Evolutionary conservation across 2,329 filamentous ascomycete genomes (phyloP).

Genomic region (Aspergillus amoenus): DNA sequence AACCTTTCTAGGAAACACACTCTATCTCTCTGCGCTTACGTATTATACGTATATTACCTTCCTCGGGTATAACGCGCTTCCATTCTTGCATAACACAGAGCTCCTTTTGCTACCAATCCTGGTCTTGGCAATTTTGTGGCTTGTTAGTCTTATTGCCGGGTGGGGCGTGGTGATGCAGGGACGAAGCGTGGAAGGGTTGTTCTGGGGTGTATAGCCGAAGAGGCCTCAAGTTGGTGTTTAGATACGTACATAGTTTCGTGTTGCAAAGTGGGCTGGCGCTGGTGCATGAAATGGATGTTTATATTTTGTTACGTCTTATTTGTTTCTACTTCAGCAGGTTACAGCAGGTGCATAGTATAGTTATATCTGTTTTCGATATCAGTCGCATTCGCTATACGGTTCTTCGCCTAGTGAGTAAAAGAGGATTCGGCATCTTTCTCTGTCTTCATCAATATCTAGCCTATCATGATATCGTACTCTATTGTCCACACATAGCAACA

Average conservation of each 20-base stretch:
- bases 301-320: neutral
- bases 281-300: slow-evolving; percentile 20
- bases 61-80: slow-evolving; percentile 67
- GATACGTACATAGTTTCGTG: slow-evolving; percentile 1
- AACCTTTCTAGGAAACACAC: slow-evolving; percentile 62
- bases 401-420: neutral
- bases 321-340: neutral
- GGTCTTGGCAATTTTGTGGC: slow-evolving; percentile 60
- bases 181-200: slow-evolving; percentile 42
- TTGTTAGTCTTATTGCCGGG: slow-evolving; percentile 49
- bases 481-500: neutral
- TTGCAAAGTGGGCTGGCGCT: slow-evolving; percentile 19
- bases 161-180: slow-evolving; percentile 48
- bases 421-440: neutral
- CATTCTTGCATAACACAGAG: slow-evolving; percentile 67
- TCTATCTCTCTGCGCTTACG: slow-evolving; percentile 64
- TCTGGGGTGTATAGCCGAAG: slow-evolving; percentile 40
- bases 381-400: neutral
- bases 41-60: slow-evolving; percentile 71
- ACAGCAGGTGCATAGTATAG: neutral
- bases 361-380: neutral
- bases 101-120: slow-evolving; percentile 62
- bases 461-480: neutral
- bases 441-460: neutral
- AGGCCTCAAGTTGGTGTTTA: neutral